phyloP scores from a whole-genome alignment of 106 monocot species.

The Acorus calamus region DNA sequence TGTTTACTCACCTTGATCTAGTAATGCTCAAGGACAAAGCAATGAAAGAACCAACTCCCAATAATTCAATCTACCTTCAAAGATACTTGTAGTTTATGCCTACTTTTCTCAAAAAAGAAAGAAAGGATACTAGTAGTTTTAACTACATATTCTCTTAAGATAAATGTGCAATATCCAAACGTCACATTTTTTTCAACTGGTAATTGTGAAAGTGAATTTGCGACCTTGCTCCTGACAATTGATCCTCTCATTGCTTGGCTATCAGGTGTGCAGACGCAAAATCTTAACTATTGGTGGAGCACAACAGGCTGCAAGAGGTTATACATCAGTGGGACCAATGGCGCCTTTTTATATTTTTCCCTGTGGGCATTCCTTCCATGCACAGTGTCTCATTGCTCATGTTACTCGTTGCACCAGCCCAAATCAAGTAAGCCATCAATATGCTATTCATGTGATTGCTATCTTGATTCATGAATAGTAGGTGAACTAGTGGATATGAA shows the following conservation, averaged over 20 bases:
- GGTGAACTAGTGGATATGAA: too few species aligned
- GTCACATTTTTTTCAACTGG: background rate
- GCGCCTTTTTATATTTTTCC: conserved; percentile 94
- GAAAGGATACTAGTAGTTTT: too few species aligned
- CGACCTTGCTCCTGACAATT: background rate
- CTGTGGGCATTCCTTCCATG: conserved; percentile 93
- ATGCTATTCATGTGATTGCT: too few species aligned
- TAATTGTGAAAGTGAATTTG: background rate
- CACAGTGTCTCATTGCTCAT: conserved; percentile 82
- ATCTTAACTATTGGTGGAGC: conserved; percentile 62
- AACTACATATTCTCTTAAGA: too few species aligned
- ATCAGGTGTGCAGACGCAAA: conserved; percentile 72
- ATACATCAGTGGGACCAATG: conserved; percentile 48
- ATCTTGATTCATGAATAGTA: too few species aligned
- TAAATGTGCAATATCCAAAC: too few species aligned
- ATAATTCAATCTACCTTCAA: too few species aligned
- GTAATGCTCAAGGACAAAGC: too few species aligned
- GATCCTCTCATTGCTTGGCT: background rate
- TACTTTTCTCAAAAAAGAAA: too few species aligned
- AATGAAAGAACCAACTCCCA: too few species aligned
- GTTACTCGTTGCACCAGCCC: conserved; percentile 44
- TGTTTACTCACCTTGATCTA: too few species aligned
- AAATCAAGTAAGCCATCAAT: conserved; percentile 45
- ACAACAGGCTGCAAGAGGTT: conserved; percentile 50
- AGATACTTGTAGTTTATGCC: too few species aligned